Evolutionary conservation across 805 yeast species (phyloP), one percentile per base, ranked within the genome.

Genomic region (Suhomyces canberraensis): DNA sequence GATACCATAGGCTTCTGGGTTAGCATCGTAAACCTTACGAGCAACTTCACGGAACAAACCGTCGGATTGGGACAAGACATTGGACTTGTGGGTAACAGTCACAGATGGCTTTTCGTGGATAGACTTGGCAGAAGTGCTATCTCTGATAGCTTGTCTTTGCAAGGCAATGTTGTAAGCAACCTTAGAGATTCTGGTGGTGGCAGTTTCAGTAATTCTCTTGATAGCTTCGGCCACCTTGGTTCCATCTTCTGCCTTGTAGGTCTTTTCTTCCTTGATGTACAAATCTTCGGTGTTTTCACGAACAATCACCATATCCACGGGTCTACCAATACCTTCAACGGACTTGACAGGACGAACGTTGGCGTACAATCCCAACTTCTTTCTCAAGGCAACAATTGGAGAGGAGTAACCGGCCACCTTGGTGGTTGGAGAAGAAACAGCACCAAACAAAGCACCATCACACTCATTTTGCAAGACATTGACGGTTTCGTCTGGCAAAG

Each of bases 201-300:
- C 98, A 36, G 69, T 69, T 66, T 91, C 96, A 38, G 95, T 66
- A 60, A 93, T 93, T 68, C 98, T 81, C 75, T 95, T 95, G 69
- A 87, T 91, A 41, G 98, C 98, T 70, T 93, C 98, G 33, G 98
- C 96, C 26, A 90, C 86, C 64, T 78, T 80, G 52, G 85, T 79
- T 46, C 97, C 96, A 47, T 90, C 95, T 39, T 75, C 75, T 49
- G 75, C 79, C 48, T 75, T 79, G 60, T 74, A 86, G 31, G 86
- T 62, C 52, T 69, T 79, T 69, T 93, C 98, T 61, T 90, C 95
- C 71, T 93, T 93, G 65, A 93, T 84, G 70, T 93, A 93, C 52
- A 91, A 74, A 66, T 93, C 98, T 71, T 93, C 98, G 44, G 98
- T 93, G 75, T 93, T 93, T 69, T 93, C 98, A 63, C 98, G 85